Base-by-base conservation (phyloP, 2,329 filamentous ascomycete species). In the Acrodontium crateriforme region DNA sequence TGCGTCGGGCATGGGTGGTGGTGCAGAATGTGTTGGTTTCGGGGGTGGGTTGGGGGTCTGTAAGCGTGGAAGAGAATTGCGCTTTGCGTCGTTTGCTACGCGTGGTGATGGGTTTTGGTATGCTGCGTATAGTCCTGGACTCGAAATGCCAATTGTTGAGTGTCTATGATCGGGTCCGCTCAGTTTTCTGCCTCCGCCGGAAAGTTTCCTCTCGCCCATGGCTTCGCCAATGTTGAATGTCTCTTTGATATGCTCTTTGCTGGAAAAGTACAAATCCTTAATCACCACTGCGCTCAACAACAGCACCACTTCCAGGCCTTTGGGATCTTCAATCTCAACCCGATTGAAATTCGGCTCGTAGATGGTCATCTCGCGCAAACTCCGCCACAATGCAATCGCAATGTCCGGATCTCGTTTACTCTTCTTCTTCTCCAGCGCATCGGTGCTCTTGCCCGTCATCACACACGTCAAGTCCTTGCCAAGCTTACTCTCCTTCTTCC, bases 271-370 rank as follows among this genome's bases (percentile, higher is more conserved):
- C 4, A 76, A 54, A 41, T 76, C 71, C 14, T 68, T 60, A 32
- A 77, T 74, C 9, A 71, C 67, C 2, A 69, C 59, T 1, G 69
- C 70, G 10, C 67, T 59, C 1, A 77, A 56, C 16, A 76, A 47
- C 13, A 95, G 56, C 2, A 85, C 75, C 1, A 95, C 70, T 50
- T 98, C 89, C 3, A 95, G 61, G 0, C 89, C 89, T 53, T 94
- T 95, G 32, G 78, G 74, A 54, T 98, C 89, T 53, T 98, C 84
- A 36, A 95, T 74, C 23, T 95, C 85, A 8, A 95, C 78, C 5
- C 89, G 69, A 36, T 78, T 76, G 47, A 95, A 65, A 49, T 95
- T 95, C 4, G 87, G 81, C 54, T 98, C 81, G 59, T 95, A 94
- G 22, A 98, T 67, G 2, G 85, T 92, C 33, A 95, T 56, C 42